Percentiles rank a stretch among this genome's conserved stretches.
Evolutionary conservation across 768 basidiomycete genomes (phyloP).

Genomic region (Xerocomellus chrysenteron): DNA sequence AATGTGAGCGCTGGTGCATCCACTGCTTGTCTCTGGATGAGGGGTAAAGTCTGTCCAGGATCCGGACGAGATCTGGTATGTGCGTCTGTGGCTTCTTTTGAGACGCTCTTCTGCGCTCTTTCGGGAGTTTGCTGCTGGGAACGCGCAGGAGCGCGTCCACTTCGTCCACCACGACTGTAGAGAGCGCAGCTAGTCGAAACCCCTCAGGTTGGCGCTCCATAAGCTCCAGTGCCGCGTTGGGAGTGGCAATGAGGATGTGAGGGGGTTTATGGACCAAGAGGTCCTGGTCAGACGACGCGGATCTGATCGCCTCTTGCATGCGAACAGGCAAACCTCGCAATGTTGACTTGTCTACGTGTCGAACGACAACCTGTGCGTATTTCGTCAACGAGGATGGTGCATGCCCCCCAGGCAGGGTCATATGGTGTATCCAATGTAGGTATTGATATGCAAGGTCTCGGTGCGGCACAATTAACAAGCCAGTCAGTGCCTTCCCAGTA

Average conservation of each 20-base stretch:
- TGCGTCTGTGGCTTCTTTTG: conserved; percentile 49
- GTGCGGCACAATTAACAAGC: conserved; percentile 70
- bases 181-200: conserved; percentile 47
- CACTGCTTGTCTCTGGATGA: conserved; percentile 23
- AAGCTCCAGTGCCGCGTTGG: conserved; percentile 63
- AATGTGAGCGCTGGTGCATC: not conserved
- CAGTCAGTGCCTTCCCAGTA: conserved; percentile 40
- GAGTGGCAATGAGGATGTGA: conserved; percentile 70
- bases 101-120: conserved; percentile 38
- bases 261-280: conserved; percentile 47
- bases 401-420: conserved; percentile 37
- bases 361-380: conserved; percentile 61
- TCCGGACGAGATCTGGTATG: conserved; percentile 53
- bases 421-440: conserved; percentile 59
- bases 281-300: conserved; percentile 32
- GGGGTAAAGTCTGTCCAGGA: conserved; percentile 59
- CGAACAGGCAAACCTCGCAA: conserved; percentile 20
- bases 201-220: conserved; percentile 42
- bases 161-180: conserved; percentile 71
- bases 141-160: conserved; percentile 68
- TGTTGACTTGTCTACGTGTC: conserved; percentile 39
- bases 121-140: conserved; percentile 38
- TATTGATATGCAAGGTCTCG: conserved; percentile 70
- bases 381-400: conserved; percentile 37
- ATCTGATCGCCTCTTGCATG: conserved; percentile 30